Percentiles rank a stretch among this genome's conserved stretches.
These are phyloP conservation scores for Ziziphus jujuba DNA, from an alignment of 306 rosid genomes.

Conservation along the genomic window DNA sequence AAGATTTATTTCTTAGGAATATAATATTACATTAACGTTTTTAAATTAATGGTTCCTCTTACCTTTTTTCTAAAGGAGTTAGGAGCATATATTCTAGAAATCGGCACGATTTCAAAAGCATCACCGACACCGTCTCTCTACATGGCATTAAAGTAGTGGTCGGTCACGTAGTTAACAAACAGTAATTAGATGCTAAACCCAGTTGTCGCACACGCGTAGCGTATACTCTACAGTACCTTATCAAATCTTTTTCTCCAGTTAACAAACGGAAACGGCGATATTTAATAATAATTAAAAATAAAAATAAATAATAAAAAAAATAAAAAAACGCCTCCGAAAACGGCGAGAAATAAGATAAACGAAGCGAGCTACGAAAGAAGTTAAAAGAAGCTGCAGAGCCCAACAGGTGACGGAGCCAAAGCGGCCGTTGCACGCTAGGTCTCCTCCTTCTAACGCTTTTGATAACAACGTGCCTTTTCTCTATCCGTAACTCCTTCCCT, in stretches of 20 bases:
- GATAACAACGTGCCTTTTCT: not conserved
- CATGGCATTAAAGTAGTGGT: conserved; percentile 35
- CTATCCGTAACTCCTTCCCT: not conserved
- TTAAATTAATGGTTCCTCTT: no score
- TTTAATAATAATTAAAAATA: no score
- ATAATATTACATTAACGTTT: no score
- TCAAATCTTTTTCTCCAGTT: conserved; percentile 26
- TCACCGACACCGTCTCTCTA: conserved; percentile 29
- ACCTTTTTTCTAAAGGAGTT: no score
- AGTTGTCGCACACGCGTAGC: conserved; percentile 8
- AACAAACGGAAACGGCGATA: conserved; percentile 27
- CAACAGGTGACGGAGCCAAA: conserved; percentile 47
- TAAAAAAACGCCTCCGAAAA: no score
- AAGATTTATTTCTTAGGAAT: no score
- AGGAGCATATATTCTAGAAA: conserved; percentile 13
- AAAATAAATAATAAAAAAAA: not conserved
- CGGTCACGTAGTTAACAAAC: conserved; percentile 15
- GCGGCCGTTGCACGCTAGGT: conserved; percentile 74
- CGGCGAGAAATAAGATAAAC: not conserved
- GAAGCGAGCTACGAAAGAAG: conserved; percentile 10
- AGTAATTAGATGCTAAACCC: not conserved
- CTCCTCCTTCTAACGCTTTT: conserved; percentile 16
- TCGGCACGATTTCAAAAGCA: conserved; percentile 3
- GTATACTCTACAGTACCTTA: conserved; percentile 22
- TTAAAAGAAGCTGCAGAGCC: conserved; percentile 13